Base-by-base conservation (phyloP, 2,329 filamentous ascomycete species). In the Thelonectria olida region DNA sequence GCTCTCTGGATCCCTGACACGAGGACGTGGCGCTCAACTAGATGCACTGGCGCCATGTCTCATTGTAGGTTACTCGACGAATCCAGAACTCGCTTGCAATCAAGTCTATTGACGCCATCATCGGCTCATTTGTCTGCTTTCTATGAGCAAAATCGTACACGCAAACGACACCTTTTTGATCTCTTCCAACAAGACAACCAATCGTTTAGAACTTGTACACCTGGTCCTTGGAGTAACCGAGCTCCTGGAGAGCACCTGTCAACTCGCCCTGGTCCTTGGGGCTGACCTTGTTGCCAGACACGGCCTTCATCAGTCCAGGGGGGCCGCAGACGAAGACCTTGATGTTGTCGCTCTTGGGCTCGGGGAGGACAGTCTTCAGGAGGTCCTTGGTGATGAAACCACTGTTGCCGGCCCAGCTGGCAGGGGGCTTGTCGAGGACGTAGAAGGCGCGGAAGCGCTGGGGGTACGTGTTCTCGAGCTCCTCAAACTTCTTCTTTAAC, bases 321-420 rank as follows among this genome's bases (percentile, higher is more conserved):
- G 96, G 96, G 0, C 95, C 95, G 79, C 95, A 98, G 36, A 99
- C 92, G 74, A 99, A 98, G 65, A 98, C 80, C 88, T 98, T 98
- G 83, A 97, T 89, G 81, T 97, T 96, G 67, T 91, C 91, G 71
- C 87, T 86, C 85, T 96, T 96, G 65, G 96, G 93, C 80, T 96
- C 93, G 10, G 96, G 96, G 13, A 98, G 86, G 9, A 97, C 93
- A 51, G 92, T 95, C 90, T 98, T 97, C 73, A 99, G 82, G 59
- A 98, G 84, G 67, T 97, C 93, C 86, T 97, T 96, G 78, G 81
- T 92, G 75, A 99, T 90, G 82, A 84, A 90, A 65, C 96, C 96
- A 78, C 89, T 92, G 73, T 84, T 87, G 68, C 92, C 91, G 56
- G 80, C 79, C 93, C 93, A 97, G 61, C 84, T 84, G 81, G 92